Evolutionary conservation across 805 yeast species (phyloP).

Genomic region (Yamadazyma akitaensis): DNA sequence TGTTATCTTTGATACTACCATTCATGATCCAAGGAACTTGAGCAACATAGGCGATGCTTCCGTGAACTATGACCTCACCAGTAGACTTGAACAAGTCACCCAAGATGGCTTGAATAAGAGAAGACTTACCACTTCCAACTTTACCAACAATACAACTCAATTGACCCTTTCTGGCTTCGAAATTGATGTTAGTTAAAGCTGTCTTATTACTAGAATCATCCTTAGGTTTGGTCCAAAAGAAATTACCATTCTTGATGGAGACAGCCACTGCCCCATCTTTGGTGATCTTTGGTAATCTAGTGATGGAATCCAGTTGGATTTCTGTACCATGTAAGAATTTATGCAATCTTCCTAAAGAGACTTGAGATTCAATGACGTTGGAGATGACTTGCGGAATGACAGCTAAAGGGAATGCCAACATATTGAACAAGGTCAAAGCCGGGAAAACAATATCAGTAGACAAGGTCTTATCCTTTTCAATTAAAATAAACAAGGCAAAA

Average conservation of each 20-base stretch:
- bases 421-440: slow-evolving; percentile 82
- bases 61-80: slow-evolving; percentile 71
- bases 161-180: slow-evolving; percentile 68
- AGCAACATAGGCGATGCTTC: slow-evolving; percentile 82
- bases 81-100: slow-evolving; percentile 78
- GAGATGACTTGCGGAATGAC: slow-evolving; percentile 90
- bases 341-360: slow-evolving; percentile 71
- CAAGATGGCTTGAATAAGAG: slow-evolving; percentile 70
- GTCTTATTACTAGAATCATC: slow-evolving; percentile 50
- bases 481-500: slow-evolving; percentile 71
- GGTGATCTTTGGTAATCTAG: slow-evolving; percentile 45
- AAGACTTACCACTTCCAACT: slow-evolving; percentile 89
- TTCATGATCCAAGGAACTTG: slow-evolving; percentile 98
- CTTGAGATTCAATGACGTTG: slow-evolving; percentile 82
- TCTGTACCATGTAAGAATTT: slow-evolving; percentile 73
- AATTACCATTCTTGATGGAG: slow-evolving; percentile 61
- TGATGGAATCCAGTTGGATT: slow-evolving; percentile 76
- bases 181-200: slow-evolving; percentile 61
- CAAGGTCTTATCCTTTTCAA: slow-evolving; percentile 58
- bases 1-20: slow-evolving; percentile 87
- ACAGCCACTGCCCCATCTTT: slow-evolving; percentile 67
- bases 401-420: slow-evolving; percentile 87
- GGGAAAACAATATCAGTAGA: slow-evolving; percentile 91
- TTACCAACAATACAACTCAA: slow-evolving; percentile 82
- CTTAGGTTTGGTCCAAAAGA: slow-evolving; percentile 75